Evolutionary conservation across 106 monocot species (phyloP), one percentile per base, ranked within the genome.

Genomic region (Dioscorea dumetorum): DNA sequence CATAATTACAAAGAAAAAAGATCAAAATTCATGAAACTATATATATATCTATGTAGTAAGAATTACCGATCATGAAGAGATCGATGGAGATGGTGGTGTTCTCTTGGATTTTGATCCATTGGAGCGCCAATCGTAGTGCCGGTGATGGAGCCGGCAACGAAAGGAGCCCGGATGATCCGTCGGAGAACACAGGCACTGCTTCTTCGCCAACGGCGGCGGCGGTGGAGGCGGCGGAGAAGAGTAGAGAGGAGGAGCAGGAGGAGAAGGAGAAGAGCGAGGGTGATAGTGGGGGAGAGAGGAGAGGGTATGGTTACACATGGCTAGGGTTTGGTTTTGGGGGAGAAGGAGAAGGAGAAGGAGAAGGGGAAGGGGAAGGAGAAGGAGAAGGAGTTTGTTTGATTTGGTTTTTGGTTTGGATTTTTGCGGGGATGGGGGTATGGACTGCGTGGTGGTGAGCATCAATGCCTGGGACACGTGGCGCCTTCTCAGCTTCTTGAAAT

Each of bases 261-360:
- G 15, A 8, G 12, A 13, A 5, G 4, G 54, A 0, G 54, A 3
- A 28, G 18, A 16, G 15, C 8, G 12, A 14, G 18, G 4, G 18
- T 19, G 19, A 13, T 8, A 4, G 54, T 2, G 3, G 54, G 4
- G 54, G 54, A 16, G 18, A 19, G 18, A 54, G 54, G 18, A 15
- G 5, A 8, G 0, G 12, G 15, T 54, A 16, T 1, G 19, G 54
- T 19, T 54, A 13, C 41, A 41, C 41, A 41, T 54, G 54, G 12
- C 18, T 19, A 19, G 19, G 15, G 54, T 16, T 19, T 2, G 54
- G 15, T 0, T 54, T 16, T 15, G 15, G 15, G 54, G 18, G 19
- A n/a, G n/a, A n/a, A n/a, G n/a, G n/a, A 53, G 53, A 53, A 53
- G 18, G 53, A 53, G 53, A 53, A 53, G n/a, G n/a, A n/a, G n/a